Evolutionary conservation across 331 rosid species (phyloP), one percentile per base, ranked within the genome.

Genomic region (Prunus yedoensis): DNA sequence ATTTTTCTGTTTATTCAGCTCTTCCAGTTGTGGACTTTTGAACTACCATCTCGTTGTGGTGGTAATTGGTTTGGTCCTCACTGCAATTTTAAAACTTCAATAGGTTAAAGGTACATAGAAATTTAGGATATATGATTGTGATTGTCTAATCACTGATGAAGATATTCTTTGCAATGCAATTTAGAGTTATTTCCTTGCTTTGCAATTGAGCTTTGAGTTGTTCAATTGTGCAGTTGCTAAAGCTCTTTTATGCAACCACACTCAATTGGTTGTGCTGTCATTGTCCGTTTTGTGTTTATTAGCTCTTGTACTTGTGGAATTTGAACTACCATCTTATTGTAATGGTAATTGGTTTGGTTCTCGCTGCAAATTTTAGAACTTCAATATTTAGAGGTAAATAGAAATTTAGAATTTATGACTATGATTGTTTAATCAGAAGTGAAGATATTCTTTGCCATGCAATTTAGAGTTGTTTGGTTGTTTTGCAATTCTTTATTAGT

Each of bases 191-290:
- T 45, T 12, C 7, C 45, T n/a, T 46, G 71, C 38, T 23, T 45
- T 47, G 20, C 21, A 52, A 52, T 52, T 52, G 1, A 73, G 59
- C 27, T 20, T 38, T 27, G 8, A 68, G 23, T 51, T 41, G 68
- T 38, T 80, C 47, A 58, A 76, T 66, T 73, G 77, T 89, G 83
- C 95, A 90, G 96, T 83, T 93, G 71, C 91, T 41, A 41, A 41
- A 41, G 15, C 27, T 10, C n/a, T 20, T 46, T 2, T 6, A 18
- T 11, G 20, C 35, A 52, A 52, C 57, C 57, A 5, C 57, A 17
- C 17, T 4, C 9, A 52, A 5, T 52, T 17, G 57, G 57, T 17
- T 52, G 9, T 41, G 70, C 18, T 43, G 54, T 66, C 70, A 66
- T 20, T 66, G 20, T 65, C 9, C 5, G 14, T 4, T 3, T 61